These are phyloP conservation scores for Syzygium aromaticum DNA, from an alignment of 345 rosid species.

Conservation along the genomic window DNA sequence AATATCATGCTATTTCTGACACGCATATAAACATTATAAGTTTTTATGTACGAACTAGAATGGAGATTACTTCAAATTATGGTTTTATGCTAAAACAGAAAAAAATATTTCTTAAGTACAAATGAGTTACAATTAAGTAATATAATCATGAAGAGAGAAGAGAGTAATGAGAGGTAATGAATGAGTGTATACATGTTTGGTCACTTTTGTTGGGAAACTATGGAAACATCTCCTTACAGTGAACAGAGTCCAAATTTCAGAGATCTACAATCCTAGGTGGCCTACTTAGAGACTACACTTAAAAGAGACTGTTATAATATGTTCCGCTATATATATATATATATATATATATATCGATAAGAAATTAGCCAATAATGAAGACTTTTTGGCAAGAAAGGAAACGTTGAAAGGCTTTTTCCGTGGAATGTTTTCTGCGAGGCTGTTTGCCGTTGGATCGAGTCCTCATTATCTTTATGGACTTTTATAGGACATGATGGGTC, in stretches of 20 bases:
- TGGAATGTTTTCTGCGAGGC: background rate
- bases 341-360: background rate
- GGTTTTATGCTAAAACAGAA: background rate
- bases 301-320: background rate
- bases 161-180: background rate
- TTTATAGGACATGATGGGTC: background rate
- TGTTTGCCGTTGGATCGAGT: background rate
- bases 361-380: background rate
- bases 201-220: background rate
- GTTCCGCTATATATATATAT: background rate
- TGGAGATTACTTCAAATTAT: background rate
- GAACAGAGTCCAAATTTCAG: background rate
- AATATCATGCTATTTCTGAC: background rate
- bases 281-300: background rate
- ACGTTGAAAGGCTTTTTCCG: background rate
- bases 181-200: background rate
- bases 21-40: too few relatives aligned
- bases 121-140: background rate
- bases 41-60: background rate
- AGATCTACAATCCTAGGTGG: background rate
- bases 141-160: background rate
- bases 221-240: background rate
- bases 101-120: background rate
- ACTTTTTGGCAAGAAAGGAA: background rate
- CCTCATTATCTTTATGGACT: background rate